Evolutionary conservation across 352 stramenopile genomes (phyloP), one percentile per base, ranked within the genome.

Genomic region (Pythium scleroteichum): DNA sequence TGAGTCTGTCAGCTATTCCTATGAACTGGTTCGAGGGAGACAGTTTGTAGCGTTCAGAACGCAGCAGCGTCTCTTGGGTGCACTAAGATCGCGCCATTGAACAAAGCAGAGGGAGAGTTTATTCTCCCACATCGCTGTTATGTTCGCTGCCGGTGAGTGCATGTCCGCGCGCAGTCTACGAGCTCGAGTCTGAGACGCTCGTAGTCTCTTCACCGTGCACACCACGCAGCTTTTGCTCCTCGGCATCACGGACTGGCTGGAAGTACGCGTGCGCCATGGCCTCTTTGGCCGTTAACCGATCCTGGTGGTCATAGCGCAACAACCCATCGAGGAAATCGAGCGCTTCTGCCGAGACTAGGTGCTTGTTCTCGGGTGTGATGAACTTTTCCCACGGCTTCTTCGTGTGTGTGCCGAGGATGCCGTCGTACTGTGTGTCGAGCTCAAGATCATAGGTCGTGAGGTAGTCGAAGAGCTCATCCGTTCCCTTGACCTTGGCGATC

Each of bases 301-400:
- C 95, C 75, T 99, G 96, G 69, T 98, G 94, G 78, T 99, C 92
- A 72, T 98, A 97, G 44, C 90, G 87, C 59, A 94, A 64, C 50
- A 92, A 60, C 9, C 81, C 77, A 50, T 90, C 83, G 9, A 91
- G 81, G 68, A 99, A 99, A 70, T 99, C 96, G 44, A 99, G 92
- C 40, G 97, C 97, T 61, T 99, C 97, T 1, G 90, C 62, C 0
- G 88, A 95, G 20, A 99, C 92, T 33, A 99, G 79, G 71, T 99
- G 95, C 72, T 98, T 95, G 86, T 99, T 99, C 59, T 99, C 96
- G 26, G 88, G 69, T 41, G 95, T 99, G 63, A 99, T 90, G 75
- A 99, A 99, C 78, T 98, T 98, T 54, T 97, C 92, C 97, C 97
- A 99, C 54, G 97, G 95, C 63, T 99, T 99, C 74, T 99, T 98